Evolutionary conservation across 192 early-diverging fungal species (phyloP).

Genomic region (Coemansia sp.): DNA sequence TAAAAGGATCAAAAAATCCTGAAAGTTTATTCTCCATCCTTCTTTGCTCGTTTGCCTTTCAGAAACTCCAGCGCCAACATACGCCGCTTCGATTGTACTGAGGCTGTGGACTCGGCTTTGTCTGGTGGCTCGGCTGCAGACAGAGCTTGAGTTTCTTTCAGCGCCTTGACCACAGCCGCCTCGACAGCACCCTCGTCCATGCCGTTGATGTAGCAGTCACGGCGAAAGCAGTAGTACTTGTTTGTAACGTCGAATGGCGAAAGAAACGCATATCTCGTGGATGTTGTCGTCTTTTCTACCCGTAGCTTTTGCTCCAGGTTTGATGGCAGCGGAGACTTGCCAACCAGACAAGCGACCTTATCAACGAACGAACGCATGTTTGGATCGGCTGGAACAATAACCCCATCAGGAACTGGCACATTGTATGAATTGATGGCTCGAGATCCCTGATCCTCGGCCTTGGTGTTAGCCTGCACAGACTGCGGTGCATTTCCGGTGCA

Average conservation of each 20-base stretch:
- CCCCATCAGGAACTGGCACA: slow-evolving; percentile 9
- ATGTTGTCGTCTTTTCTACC: slow-evolving; percentile 26
- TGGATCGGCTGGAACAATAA: slow-evolving; percentile 13
- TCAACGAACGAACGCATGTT: slow-evolving; percentile 21
- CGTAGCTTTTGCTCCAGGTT: slow-evolving; percentile 26
- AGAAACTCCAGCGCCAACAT: slow-evolving; percentile 25
- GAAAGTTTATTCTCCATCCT: background rate
- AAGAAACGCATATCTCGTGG: slow-evolving; percentile 25
- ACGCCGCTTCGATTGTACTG: slow-evolving; percentile 33
- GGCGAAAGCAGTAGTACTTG: slow-evolving; percentile 32
- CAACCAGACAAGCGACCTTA: slow-evolving; percentile 28
- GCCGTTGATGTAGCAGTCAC: slow-evolving; percentile 24
- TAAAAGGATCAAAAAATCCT: background rate
- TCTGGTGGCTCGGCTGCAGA: background rate
- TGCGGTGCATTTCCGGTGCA: background rate
- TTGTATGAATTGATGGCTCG: background rate
- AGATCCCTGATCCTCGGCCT: background rate
- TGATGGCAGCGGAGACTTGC: slow-evolving; percentile 16
- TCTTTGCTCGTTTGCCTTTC: slow-evolving; percentile 6
- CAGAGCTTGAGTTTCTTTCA: background rate
- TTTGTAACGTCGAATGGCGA: slow-evolving; percentile 21
- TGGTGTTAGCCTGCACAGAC: background rate
- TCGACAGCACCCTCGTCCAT: slow-evolving; percentile 8
- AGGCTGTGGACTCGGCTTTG: background rate
- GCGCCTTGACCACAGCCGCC: slow-evolving; percentile 4